Base-by-base conservation (phyloP, 2,329 filamentous ascomycete species). In the Canariomyces notabilis region DNA sequence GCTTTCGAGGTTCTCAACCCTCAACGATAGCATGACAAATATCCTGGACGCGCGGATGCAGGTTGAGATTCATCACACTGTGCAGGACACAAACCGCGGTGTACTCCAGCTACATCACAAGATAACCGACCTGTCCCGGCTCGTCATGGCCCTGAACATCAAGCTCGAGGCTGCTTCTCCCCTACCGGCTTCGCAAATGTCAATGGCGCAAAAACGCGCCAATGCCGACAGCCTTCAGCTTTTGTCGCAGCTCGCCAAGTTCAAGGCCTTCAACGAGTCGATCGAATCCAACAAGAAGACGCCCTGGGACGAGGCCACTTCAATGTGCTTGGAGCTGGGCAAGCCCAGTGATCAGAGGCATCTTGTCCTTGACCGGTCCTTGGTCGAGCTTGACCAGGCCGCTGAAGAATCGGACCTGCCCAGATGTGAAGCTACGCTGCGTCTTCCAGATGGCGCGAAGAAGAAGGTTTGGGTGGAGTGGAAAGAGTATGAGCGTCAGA, bases 211-310 rank as follows among this genome's bases (percentile, higher is more conserved):
- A 46, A 60, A 64, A 33, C 63, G 64, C 15, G 65, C 64, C 36
- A 69, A 72, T 33, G 64, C 65, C 12, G 64, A 68, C 18, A 66
- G 64, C 1, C 58, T 73, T 6, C 61, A 64, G 38, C 64, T 71
- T 21, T 56, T 75, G 2, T 62, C 68, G 2, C 67, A 69, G 46
- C 56, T 75, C 6, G 71, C 72, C 54, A 73, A 71, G 50, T 75
- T 75, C 63, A 75, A 75, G 51, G 72, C 72, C 2, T 75, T 75
- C 54, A 75, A 74, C 35, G 66, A 72, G 53, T 68, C 68, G 2
- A 68, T 74, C 26, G 69, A 73, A 37, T 63, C 63, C 2, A 58
- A 58, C 19, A 54, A 45, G 2, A 59, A 59, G 11, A 53, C 55
- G 1, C 50, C 56, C 1, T 54, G 62, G 48, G 69, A 73, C 42